phyloP scores from a whole-genome alignment of 2,329 filamentous ascomycete genomes.

The Didymella exigua region DNA sequence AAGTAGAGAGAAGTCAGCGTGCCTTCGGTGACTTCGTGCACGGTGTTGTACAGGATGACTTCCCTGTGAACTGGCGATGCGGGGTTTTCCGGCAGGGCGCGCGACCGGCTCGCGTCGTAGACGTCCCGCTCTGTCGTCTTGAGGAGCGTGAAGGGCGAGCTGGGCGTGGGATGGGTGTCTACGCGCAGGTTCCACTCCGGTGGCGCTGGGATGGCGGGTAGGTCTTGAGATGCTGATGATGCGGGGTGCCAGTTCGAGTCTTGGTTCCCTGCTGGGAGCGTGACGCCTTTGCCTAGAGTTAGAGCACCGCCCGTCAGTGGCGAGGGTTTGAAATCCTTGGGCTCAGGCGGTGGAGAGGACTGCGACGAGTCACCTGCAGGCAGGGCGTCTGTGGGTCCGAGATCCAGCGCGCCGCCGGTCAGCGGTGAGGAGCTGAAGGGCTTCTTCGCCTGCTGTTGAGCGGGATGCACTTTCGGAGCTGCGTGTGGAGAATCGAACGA shows the following conservation, averaged over 20 bases:
- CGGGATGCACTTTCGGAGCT: conserved; percentile 25
- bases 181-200: conserved; percentile 58
- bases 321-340: conserved; percentile 36
- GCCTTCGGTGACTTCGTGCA: conserved; percentile 79
- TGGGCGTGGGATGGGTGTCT: conserved; percentile 58
- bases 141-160: conserved; percentile 74
- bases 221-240: neutral
- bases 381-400: conserved; percentile 39
- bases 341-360: conserved; percentile 7
- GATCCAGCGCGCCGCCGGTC: conserved; percentile 44
- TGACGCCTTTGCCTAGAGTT: conserved; percentile 35
- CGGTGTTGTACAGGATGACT: conserved; percentile 73
- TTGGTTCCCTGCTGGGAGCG: conserved; percentile 28
- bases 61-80: conserved; percentile 58
- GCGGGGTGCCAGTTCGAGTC: neutral
- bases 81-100: conserved; percentile 59
- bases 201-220: conserved; percentile 12
- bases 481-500: conserved; percentile 56
- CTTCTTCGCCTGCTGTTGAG: conserved; percentile 10
- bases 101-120: conserved; percentile 72
- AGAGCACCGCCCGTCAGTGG: conserved; percentile 46
- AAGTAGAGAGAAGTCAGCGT: conserved; percentile 84
- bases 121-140: conserved; percentile 79
- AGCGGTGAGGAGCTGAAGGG: conserved; percentile 41
- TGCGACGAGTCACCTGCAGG: conserved; percentile 19